Evolutionary conservation across 2,329 filamentous ascomycete species (phyloP), one percentile per base, ranked within the genome.

Genomic region (Fusarium beomiforme): DNA sequence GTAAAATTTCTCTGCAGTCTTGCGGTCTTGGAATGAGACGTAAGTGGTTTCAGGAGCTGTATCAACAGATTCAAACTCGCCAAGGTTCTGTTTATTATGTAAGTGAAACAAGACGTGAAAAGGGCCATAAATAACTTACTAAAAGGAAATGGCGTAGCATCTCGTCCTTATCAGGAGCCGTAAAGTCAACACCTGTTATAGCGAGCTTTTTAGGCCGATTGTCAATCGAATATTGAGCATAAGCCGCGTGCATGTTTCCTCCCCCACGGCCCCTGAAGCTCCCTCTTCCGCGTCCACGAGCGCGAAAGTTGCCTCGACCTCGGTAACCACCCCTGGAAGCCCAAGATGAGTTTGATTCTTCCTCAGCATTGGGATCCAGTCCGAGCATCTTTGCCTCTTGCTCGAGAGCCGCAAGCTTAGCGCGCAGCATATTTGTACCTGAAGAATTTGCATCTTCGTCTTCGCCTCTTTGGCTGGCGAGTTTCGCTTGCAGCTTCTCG

Each of bases 201-300:
- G 87, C 86, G 13, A 96, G 83, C 67, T 86, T 90, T 78, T 88
- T 92, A 0, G 93, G 91, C 46, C 93, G 86, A 78, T 95, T 94
- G 76, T 96, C 93, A 24, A 96, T 84, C 21, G 91, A 91, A 72
- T 91, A 92, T 34, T 86, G 85, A 7, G 86, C 88, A 72, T 90
- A 90, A 2, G 86, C 86, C 5, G 86, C 85, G 49, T 87, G 85
- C 67, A 85, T 83, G 34, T 86, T 85, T 64, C 75, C 83, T 59
- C 83, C 82, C 66, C 75, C 83, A 58, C 85, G 79, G 51, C 85
- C 79, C 57, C 82, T 77, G 51, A 81, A 80, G 23, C 81, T 78
- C 12, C 83, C 83, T 44, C 84, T 80, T 23, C 82, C 80, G 23
- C 80, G 69, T 11, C 73, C 71, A 37, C 73, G 66, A 34, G 58